phyloP scores from a whole-genome alignment of 2,329 filamentous ascomycete species.

The Huntiella moniliformis region DNA sequence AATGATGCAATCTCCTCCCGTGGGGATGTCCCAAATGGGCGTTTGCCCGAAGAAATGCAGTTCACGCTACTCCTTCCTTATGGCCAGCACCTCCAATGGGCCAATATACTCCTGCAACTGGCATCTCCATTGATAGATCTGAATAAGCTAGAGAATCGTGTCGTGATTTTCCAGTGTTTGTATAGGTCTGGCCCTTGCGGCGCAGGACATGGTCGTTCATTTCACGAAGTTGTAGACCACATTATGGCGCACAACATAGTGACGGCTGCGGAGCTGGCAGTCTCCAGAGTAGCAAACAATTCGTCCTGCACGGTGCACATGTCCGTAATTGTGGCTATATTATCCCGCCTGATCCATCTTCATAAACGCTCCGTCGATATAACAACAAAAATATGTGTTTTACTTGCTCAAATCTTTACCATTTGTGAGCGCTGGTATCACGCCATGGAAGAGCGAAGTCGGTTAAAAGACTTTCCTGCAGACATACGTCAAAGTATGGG shows the following conservation, averaged over 20 bases:
- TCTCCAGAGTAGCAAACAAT: conserved; percentile 25
- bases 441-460: too few species aligned
- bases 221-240: conserved; percentile 15
- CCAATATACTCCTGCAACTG: conserved; percentile 35
- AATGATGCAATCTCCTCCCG: conserved; percentile 36
- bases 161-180: conserved; percentile 30
- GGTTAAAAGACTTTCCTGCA: too few species aligned
- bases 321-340: conserved; percentile 22
- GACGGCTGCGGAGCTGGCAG: conserved; percentile 15
- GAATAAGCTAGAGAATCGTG: conserved; percentile 26
- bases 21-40: conserved; percentile 24
- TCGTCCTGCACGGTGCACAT: conserved; percentile 29
- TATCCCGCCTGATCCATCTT: conserved; percentile 21
- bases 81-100: conserved; percentile 33
- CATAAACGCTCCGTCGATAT: too few species aligned
- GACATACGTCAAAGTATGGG: too few species aligned
- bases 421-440: too few species aligned
- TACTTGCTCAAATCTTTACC: too few species aligned
- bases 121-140: conserved; percentile 29
- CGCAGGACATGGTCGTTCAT: not conserved
- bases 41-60: conserved; percentile 36
- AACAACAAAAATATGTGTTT: too few species aligned
- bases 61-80: conserved; percentile 29
- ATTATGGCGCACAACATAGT: conserved; percentile 19
- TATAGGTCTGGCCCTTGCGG: conserved; percentile 26